Conservation (phyloP, 73 alveolate species). For the Symbiodinium natans region DNA sequence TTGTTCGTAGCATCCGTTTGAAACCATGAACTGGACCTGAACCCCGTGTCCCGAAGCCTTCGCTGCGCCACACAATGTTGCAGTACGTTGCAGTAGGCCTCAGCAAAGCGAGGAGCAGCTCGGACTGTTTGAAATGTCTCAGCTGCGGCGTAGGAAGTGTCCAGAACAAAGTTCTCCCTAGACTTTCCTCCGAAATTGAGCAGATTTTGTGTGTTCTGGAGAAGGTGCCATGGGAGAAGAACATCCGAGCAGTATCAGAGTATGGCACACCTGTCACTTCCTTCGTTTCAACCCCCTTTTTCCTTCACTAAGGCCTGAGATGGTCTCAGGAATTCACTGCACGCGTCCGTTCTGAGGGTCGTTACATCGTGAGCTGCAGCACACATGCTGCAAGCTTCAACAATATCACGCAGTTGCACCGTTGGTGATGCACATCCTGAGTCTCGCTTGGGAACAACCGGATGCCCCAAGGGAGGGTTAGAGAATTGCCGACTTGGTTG, state of each 20-base stretch:
- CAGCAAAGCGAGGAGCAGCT: conserved; percentile 15
- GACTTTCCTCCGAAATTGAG: too few relatives aligned
- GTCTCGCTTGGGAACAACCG: background rate
- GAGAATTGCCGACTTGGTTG: too few relatives aligned
- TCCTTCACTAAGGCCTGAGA: background rate
- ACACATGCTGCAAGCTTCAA: background rate
- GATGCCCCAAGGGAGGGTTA: too few relatives aligned
- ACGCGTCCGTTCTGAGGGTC: background rate
- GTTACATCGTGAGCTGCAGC: background rate
- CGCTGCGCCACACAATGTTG: background rate
- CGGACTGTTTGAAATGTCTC: conserved; percentile 10
- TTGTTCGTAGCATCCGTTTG: background rate
- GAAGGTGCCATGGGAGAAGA: too few relatives aligned
- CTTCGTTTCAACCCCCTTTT: background rate
- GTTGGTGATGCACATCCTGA: background rate
- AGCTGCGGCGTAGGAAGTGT: background rate
- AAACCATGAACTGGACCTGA: background rate
- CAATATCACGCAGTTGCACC: background rate
- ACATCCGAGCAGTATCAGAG: too few relatives aligned
- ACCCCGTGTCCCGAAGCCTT: background rate
- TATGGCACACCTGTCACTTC: background rate
- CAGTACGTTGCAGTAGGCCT: background rate
- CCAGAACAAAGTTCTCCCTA: too few relatives aligned
- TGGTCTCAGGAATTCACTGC: background rate
- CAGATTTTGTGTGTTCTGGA: too few relatives aligned